These are phyloP conservation scores for Tieghemiomyces parasiticus DNA, from an alignment of 192 early-diverging fungal species.

Conservation along the genomic window DNA sequence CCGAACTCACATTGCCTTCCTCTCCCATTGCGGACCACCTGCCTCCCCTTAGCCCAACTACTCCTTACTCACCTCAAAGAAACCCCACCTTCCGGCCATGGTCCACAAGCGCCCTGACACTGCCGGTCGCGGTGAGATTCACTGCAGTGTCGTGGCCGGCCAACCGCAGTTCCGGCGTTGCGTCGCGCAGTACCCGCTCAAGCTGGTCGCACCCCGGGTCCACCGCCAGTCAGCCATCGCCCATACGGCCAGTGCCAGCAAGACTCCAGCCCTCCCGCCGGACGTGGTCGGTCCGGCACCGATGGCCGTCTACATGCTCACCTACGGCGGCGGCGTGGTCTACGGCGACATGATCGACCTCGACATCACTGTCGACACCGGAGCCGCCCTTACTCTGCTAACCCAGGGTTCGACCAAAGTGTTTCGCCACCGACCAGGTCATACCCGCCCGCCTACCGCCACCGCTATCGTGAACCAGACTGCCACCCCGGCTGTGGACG, in stretches of 20 bases:
- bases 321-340: constrained; percentile 68
- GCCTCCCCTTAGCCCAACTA: too few relatives aligned
- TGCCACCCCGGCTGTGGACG: not conserved
- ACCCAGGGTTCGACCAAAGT: constrained; percentile 82
- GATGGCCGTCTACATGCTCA: constrained; percentile 45
- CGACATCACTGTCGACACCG: constrained; percentile 27
- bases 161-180: constrained; percentile 15
- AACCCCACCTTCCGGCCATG: too few relatives aligned
- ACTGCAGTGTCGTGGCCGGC: constrained; percentile 22
- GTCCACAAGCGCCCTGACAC: too few relatives aligned
- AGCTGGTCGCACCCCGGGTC: constrained; percentile 27
- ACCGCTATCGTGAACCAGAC: constrained; percentile 10
- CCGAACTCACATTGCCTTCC: too few relatives aligned
- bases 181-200: constrained; percentile 27
- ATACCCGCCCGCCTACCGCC: not conserved
- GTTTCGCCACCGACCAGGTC: constrained; percentile 33
- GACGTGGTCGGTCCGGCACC: not conserved
- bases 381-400: constrained; percentile 43
- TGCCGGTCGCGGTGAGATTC: constrained; percentile 21
- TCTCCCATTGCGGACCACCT: too few relatives aligned
- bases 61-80: too few relatives aligned
- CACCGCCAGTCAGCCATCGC: not conserved
- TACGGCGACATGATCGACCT: constrained; percentile 47
- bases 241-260: not conserved
- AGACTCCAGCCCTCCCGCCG: constrained; percentile 15